These are phyloP conservation scores for Brassica cretica DNA, from an alignment of 345 rosid genomes.

Conservation along the genomic window DNA sequence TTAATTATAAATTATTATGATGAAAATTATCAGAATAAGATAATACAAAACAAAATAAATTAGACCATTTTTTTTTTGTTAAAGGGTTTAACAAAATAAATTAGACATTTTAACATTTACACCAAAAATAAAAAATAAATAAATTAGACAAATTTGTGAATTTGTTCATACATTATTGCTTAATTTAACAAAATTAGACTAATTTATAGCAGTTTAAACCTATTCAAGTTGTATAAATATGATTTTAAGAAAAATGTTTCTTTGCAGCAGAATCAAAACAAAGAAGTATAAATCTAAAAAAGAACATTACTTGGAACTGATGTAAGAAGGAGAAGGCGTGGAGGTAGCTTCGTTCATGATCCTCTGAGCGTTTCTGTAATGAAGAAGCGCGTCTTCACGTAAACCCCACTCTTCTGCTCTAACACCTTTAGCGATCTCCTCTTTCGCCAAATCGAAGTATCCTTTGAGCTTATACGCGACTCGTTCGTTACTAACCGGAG, in stretches of 20 bases:
- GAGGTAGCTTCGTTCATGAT: slow-evolving; percentile 68
- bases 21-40: neutral
- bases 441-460: slow-evolving; percentile 80
- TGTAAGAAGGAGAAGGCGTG: slow-evolving; percentile 67
- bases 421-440: slow-evolving; percentile 73
- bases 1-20: too few species aligned
- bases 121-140: too few species aligned
- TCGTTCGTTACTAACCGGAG: slow-evolving; percentile 64
- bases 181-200: too few species aligned
- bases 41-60: too few species aligned
- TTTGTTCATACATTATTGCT: too few species aligned
- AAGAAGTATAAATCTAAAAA: neutral
- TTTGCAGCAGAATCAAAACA: neutral
- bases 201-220: too few species aligned
- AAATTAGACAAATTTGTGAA: too few species aligned
- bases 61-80: too few species aligned
- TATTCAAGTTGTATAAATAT: too few species aligned
- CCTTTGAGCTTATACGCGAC: slow-evolving; percentile 88
- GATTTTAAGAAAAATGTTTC: too few species aligned
- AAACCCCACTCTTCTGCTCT: slow-evolving; percentile 92
- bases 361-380: slow-evolving; percentile 77
- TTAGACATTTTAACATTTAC: too few species aligned
- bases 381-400: slow-evolving; percentile 66
- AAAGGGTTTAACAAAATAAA: too few species aligned
- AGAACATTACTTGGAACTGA: slow-evolving; percentile 53